Base-by-base conservation (phyloP, 495 filamentous ascomycete genomes). In the Hypomontagnella monticulosa region DNA sequence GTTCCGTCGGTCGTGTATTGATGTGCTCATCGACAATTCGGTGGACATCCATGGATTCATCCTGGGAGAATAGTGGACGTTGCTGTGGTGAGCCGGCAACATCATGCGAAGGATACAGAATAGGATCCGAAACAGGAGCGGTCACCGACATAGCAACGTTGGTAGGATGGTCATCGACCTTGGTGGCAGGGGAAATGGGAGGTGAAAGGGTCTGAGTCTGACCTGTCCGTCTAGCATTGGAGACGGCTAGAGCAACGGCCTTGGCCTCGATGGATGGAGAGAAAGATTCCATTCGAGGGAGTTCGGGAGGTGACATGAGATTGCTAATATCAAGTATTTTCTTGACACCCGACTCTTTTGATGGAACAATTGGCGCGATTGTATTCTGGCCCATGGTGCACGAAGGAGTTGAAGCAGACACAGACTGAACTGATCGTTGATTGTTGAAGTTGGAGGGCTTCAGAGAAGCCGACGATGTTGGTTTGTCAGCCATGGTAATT, bases 251-350 rank as follows among this genome's bases (percentile, higher is more conserved):
- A 16, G 73, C 58, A 55, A 75, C 71, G 37, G 60, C 36, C 10
- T 63, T 66, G 16, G 60, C 61, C 46, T 61, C 59, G 11, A 34
- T 43, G 48, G 46, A 36, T 16, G 69, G 67, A 15, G 78, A 74
- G 75, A 91, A 91, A 43, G 71, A 84, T 43, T 92, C 89, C 48
- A 86, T 76, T 16, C 84, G 84, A 64, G 85, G 81, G 7, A 80
- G 77, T 70, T 91, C 89, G 44, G 90, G 90, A 18, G 90, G 90
- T 34, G 90, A 93, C 86, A 93, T 89, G 36, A 93, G 81, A 73
- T 82, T 91, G 70, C 83, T 79, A 54, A 80, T 79, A 61, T 78
- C 73, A 20, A 72, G 69, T 1, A 71, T 59, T 52, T 76, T 78
- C 59, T 75, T 76, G 9, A 64, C 30, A 30, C 69, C 53, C 11